Evolutionary conservation across 2,329 filamentous ascomycete genomes (phyloP), one percentile per base, ranked within the genome.

Genomic region (Laburnicola sp.): DNA sequence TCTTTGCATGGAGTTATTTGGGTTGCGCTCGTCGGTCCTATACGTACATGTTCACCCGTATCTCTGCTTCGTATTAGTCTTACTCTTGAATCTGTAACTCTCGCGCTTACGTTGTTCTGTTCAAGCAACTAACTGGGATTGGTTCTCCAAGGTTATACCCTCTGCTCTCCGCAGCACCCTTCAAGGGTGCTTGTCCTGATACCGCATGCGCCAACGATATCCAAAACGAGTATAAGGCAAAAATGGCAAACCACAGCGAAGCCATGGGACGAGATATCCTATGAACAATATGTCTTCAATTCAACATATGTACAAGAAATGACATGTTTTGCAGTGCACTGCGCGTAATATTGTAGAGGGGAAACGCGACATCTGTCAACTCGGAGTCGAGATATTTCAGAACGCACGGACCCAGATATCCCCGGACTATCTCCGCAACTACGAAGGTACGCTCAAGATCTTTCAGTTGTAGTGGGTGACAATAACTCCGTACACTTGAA

Each of bases 41-140:
- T 37, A 59, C 76, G 54, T 75, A 79, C 77, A 73, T 96, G 91
- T 74, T 96, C 91, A 71, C 91, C 91, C 6, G 89, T 94, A 64
- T 95, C 89, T 65, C 89, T 94, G 69, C 38, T 3, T 21, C 23
- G 11, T 23, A 44, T 62, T 43, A 63, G 59, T 22, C 3, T 42
- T 23, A 31, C 21, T 45, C 26, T n/a, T n/a, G n/a, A n/a, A n/a
- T n/a, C 22, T 35, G 22, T 26, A 22, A 34, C 27, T 31, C 38
- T 22, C n/a, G 16, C 1, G 69, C 74, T 54, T 70, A 81, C 78
- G 79, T 75, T 21, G 76, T 79, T 50, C 79, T 63, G 56, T 81
- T 80, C 58, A 82, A 62, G 65, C 80, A 82, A 54, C 65, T 75
- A 8, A 82, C 76, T 1, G 80, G 78, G 48, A 82, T 80, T 31